Evolutionary conservation across 2,329 filamentous ascomycete species (phyloP).

Genomic region (Helicocarpus griseus): DNA sequence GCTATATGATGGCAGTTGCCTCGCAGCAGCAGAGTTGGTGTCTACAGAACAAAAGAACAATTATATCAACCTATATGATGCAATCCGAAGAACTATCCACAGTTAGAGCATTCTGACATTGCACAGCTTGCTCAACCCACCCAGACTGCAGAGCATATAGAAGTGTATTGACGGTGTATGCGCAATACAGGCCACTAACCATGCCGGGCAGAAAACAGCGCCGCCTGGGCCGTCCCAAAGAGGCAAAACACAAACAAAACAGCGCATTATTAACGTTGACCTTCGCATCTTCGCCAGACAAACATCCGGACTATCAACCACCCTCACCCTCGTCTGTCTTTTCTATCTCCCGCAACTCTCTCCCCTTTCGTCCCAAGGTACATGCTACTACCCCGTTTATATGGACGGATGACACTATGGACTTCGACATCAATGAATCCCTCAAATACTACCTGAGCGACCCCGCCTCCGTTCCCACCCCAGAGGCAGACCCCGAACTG

Average conservation of each 20-base stretch:
- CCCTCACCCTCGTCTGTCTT: constrained; percentile 4
- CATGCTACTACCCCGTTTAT: constrained; percentile 33
- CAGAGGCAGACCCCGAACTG: constrained; percentile 73
- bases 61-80: too few species aligned
- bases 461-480: constrained; percentile 69
- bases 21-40: background rate
- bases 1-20: background rate
- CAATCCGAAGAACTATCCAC: too few species aligned
- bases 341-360: constrained; percentile 8
- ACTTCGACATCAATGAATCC: constrained; percentile 93
- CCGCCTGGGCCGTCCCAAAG: constrained; percentile 13
- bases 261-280: too few species aligned
- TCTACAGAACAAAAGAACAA: background rate
- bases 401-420: constrained; percentile 52
- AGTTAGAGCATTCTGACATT: too few species aligned
- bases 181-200: too few species aligned
- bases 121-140: too few species aligned
- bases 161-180: background rate
- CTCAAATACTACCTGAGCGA: constrained; percentile 97
- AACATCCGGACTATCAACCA: constrained; percentile 5
- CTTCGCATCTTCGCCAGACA: too few species aligned
- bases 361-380: constrained; percentile 1
- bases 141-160: too few species aligned
- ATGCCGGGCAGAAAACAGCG: constrained; percentile 4
- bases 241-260: constrained; percentile 24